These are phyloP conservation scores for Trichoderma afroharzianum DNA, from an alignment of 2,329 filamentous ascomycete genomes.

Conservation along the genomic window DNA sequence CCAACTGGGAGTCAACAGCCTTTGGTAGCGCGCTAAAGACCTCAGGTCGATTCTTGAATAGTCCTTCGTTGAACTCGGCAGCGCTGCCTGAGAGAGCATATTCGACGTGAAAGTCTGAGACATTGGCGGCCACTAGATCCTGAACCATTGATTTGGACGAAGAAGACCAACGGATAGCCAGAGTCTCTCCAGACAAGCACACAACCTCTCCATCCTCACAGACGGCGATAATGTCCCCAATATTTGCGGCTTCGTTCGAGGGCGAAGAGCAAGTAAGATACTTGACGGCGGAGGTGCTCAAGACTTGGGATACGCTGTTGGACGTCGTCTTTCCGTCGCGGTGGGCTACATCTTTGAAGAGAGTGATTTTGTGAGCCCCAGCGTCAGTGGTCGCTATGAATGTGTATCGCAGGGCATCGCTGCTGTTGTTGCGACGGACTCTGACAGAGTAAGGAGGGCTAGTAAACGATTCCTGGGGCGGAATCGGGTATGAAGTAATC, in stretches of 20 bases:
- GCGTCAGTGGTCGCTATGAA: constrained; percentile 55
- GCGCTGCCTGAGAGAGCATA: constrained; percentile 45
- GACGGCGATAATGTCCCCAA: constrained; percentile 49
- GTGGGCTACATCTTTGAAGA: constrained; percentile 57
- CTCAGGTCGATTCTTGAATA: constrained; percentile 54
- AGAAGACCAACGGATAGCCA: constrained; percentile 34
- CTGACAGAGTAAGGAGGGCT: constrained; percentile 59
- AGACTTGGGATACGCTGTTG: constrained; percentile 42
- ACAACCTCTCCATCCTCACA: constrained; percentile 58
- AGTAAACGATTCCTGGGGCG: constrained; percentile 61
- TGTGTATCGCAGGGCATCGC: constrained; percentile 54
- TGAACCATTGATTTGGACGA: constrained; percentile 34
- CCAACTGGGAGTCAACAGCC: constrained; percentile 44
- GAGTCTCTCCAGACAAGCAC: constrained; percentile 55
- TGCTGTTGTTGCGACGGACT: constrained; percentile 45
- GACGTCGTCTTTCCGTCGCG: constrained; percentile 51
- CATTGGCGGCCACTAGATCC: constrained; percentile 31
- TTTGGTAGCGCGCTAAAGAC: constrained; percentile 50
- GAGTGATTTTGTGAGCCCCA: constrained; percentile 48
- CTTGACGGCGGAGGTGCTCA: constrained; percentile 37
- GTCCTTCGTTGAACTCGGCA: constrained; percentile 49
- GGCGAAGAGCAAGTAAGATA: constrained; percentile 35
- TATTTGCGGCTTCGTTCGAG: constrained; percentile 24
- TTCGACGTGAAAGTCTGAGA: constrained; percentile 45
- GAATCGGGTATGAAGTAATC: constrained; percentile 64